Evolutionary conservation across 371 early-diverging fungal species (phyloP).

Genomic region (Funneliformis caledonium): DNA sequence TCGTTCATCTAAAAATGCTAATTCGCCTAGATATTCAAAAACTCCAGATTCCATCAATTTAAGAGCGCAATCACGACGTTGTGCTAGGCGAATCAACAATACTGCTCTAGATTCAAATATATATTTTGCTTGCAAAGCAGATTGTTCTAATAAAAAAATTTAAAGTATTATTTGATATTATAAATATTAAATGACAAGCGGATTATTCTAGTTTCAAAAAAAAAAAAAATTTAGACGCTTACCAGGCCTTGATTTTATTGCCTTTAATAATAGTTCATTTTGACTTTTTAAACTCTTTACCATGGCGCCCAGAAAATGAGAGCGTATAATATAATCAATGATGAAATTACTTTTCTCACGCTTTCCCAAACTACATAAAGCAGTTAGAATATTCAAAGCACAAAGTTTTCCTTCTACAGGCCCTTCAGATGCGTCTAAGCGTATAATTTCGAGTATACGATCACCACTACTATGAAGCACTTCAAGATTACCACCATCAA

Average conservation of each 20-base stretch:
- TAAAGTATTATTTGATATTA: background rate
- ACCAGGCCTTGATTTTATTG: slow-evolving; percentile 62
- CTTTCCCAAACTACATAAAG: slow-evolving; percentile 62
- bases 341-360: slow-evolving; percentile 59
- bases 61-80: slow-evolving; percentile 75
- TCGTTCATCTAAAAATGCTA: slow-evolving; percentile 70
- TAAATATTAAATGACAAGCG: slow-evolving; percentile 8
- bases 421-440: slow-evolving; percentile 84
- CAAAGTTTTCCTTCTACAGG: slow-evolving; percentile 84
- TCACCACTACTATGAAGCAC: slow-evolving; percentile 62
- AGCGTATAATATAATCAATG: slow-evolving; percentile 64
- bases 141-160: slow-evolving; percentile 45
- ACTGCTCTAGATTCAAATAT: slow-evolving; percentile 86
- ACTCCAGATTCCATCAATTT: slow-evolving; percentile 75
- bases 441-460: slow-evolving; percentile 68
- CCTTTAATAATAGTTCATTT: slow-evolving; percentile 65
- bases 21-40: slow-evolving; percentile 78
- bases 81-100: slow-evolving; percentile 78
- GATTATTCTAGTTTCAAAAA: background rate
- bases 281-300: slow-evolving; percentile 70
- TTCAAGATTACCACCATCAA: slow-evolving; percentile 47
- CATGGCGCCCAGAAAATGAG: slow-evolving; percentile 71
- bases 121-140: slow-evolving; percentile 53
- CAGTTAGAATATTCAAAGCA: slow-evolving; percentile 79
- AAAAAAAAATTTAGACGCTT: slow-evolving; percentile 19